phyloP scores from a whole-genome alignment of 2,329 filamentous ascomycete genomes.

The Ophiostoma novo-ulmi region DNA sequence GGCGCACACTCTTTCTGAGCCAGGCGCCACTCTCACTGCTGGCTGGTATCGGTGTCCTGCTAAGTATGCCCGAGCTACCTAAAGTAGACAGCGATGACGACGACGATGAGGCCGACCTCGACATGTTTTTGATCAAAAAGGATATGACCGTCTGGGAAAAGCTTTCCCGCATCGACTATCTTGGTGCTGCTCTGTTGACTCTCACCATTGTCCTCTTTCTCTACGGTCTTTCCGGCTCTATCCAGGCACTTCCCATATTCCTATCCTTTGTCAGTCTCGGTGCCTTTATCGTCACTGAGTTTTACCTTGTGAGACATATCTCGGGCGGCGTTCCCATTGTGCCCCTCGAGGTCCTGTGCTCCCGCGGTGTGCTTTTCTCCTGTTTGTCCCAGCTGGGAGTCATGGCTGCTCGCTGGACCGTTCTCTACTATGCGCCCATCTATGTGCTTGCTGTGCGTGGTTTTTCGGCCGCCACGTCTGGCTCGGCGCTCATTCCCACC shows the following conservation, averaged over 20 bases:
- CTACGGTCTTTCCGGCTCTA: conserved; percentile 58
- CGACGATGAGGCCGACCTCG: conserved; percentile 28
- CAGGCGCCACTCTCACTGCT: conserved; percentile 62
- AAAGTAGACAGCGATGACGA: conserved; percentile 31
- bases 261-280: conserved; percentile 50
- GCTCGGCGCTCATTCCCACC: conserved; percentile 72
- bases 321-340: conserved; percentile 67
- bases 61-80: conserved; percentile 55
- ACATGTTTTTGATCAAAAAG: conserved; percentile 22
- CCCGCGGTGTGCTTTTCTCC: conserved; percentile 64
- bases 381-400: conserved; percentile 70
- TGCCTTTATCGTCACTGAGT: conserved; percentile 59
- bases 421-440: conserved; percentile 76
- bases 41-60: conserved; percentile 57
- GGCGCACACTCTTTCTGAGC: conserved; percentile 68
- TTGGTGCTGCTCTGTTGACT: conserved; percentile 56
- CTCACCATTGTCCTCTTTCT: conserved; percentile 66
- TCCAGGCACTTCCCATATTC: conserved; percentile 56
- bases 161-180: conserved; percentile 66
- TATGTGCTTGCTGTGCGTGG: conserved; percentile 72
- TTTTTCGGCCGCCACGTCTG: conserved; percentile 64
- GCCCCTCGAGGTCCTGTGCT: conserved; percentile 63
- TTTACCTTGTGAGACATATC: conserved; percentile 29
- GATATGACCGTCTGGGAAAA: conserved; percentile 45
- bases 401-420: conserved; percentile 75